A percentile compares a stretch with the other conserved stretches of the same genome.
phyloP scores from a whole-genome alignment of 2,329 filamentous ascomycete genomes.

The Fusarium temperatum region DNA sequence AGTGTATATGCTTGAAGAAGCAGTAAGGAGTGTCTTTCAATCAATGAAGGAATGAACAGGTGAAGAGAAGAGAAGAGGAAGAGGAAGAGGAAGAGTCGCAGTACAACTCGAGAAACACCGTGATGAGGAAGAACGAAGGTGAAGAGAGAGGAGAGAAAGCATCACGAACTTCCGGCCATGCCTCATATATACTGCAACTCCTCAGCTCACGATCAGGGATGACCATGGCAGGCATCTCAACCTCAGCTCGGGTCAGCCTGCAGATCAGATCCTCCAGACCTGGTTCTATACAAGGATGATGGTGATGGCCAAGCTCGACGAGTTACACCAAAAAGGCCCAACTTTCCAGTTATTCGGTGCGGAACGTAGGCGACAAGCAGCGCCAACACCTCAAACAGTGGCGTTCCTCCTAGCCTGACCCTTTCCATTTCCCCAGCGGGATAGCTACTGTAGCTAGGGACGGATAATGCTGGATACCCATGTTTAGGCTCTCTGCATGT shows the following conservation, averaged over 20 bases:
- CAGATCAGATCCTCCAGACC: slow-evolving; percentile 12
- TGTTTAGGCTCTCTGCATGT: neutral
- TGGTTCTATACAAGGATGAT: slow-evolving; percentile 1
- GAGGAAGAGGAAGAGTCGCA: neutral
- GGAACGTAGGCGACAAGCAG: slow-evolving; percentile 17
- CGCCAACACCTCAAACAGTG: slow-evolving; percentile 35
- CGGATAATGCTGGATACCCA: slow-evolving; percentile 1
- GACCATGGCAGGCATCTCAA: neutral
- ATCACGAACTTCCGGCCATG: slow-evolving; percentile 7
- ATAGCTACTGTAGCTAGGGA: neutral
- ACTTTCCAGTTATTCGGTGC: slow-evolving; percentile 3
- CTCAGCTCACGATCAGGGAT: neutral
- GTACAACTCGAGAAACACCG: slow-evolving; percentile 30
- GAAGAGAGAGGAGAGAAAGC: neutral
- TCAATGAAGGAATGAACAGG: slow-evolving; percentile 25
- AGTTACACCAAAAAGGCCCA: slow-evolving; percentile 26
- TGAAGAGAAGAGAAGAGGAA: slow-evolving; percentile 14
- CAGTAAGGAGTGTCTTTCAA: slow-evolving; percentile 35
- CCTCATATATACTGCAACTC: slow-evolving; percentile 36
- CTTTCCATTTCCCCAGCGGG: slow-evolving; percentile 13
- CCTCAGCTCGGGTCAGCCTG: slow-evolving; percentile 14
- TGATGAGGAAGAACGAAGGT: slow-evolving; percentile 32
- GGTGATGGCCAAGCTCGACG: neutral
- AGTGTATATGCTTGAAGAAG: slow-evolving; percentile 18
- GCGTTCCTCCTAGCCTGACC: slow-evolving; percentile 27